Evolutionary conservation across 169 alveolate species (phyloP).

Genomic region (Plasmodium billcollinsi): DNA sequence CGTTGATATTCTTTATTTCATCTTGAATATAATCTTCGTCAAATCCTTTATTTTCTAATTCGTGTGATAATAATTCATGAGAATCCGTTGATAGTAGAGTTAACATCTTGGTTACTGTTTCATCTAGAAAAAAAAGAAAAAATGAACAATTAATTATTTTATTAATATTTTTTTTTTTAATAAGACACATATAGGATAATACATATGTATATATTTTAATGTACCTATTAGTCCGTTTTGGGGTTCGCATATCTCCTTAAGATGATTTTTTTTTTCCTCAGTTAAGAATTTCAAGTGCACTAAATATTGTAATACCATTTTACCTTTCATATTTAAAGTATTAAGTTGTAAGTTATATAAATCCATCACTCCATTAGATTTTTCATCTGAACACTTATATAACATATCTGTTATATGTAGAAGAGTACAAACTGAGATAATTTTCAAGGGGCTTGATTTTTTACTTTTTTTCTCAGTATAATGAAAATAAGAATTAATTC

Average conservation of each 20-base stretch:
- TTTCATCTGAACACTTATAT: slow-evolving; percentile 30
- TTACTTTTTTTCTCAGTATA: slow-evolving; percentile 42
- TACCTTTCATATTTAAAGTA: slow-evolving; percentile 51
- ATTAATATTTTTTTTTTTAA: no score
- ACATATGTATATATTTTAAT: background rate
- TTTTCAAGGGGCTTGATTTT: slow-evolving; percentile 24
- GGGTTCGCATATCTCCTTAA: slow-evolving; percentile 59
- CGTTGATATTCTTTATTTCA: slow-evolving; percentile 55
- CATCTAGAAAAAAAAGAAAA: slow-evolving; percentile 25
- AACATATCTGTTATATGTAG: slow-evolving; percentile 50
- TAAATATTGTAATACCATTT: slow-evolving; percentile 18
- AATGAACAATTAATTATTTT: background rate
- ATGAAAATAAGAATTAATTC: slow-evolving; percentile 50
- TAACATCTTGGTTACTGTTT: slow-evolving; percentile 33
- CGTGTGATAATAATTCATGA: slow-evolving; percentile 32
- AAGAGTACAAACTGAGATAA: slow-evolving; percentile 58
- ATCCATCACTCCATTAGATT: background rate
- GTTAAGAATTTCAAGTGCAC: slow-evolving; percentile 6
- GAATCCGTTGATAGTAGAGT: slow-evolving; percentile 22
- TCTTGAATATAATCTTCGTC: slow-evolving; percentile 36
- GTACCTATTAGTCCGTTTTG: slow-evolving; percentile 20
- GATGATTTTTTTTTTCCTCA: background rate
- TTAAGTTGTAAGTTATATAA: slow-evolving; percentile 23
- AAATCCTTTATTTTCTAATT: slow-evolving; percentile 33
- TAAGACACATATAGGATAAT: background rate